Conservation (phyloP, 164 flowering plant species). For the Macadamia tetraphylla region DNA sequence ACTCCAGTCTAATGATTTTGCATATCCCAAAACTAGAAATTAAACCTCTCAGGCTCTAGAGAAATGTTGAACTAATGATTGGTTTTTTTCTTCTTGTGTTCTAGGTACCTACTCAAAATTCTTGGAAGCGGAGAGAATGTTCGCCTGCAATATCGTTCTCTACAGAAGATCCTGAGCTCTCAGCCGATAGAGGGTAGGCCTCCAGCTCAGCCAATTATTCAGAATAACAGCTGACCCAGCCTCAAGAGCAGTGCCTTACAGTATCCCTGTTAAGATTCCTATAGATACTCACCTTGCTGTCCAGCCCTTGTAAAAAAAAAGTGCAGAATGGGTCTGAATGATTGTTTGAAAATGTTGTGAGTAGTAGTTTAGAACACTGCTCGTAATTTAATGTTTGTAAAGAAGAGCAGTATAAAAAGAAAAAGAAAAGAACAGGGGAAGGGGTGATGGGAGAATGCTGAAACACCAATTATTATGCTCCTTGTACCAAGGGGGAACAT, state of each 20-base stretch:
- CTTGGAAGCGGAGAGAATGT: constrained; percentile 82
- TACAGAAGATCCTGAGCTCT: constrained; percentile 40
- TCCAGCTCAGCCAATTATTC: constrained; percentile 36
- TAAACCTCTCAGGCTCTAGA: neutral
- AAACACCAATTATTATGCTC: too few species aligned
- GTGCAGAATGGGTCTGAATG: constrained; percentile 1
- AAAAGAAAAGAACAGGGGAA: neutral
- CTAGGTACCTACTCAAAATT: constrained; percentile 81
- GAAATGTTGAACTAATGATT: neutral
- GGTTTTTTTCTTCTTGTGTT: neutral
- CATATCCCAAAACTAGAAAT: too few species aligned
- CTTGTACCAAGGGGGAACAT: too few species aligned
- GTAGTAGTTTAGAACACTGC: neutral
- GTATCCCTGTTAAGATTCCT: neutral
- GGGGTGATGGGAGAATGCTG: too few species aligned
- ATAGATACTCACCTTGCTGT: neutral
- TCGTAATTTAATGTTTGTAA: neutral
- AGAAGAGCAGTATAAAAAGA: neutral
- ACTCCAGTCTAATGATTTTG: too few species aligned
- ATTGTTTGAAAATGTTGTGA: neutral
- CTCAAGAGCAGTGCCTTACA: neutral
- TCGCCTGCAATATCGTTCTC: constrained; percentile 85
- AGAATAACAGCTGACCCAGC: constrained; percentile 34
- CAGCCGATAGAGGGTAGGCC: constrained; percentile 40
- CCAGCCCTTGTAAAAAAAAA: neutral